A percentile compares a stretch with the other conserved stretches of the same genome.
Evolutionary conservation across 2,329 filamentous ascomycete species (phyloP).

Genomic region (Fusarium liriodendri): DNA sequence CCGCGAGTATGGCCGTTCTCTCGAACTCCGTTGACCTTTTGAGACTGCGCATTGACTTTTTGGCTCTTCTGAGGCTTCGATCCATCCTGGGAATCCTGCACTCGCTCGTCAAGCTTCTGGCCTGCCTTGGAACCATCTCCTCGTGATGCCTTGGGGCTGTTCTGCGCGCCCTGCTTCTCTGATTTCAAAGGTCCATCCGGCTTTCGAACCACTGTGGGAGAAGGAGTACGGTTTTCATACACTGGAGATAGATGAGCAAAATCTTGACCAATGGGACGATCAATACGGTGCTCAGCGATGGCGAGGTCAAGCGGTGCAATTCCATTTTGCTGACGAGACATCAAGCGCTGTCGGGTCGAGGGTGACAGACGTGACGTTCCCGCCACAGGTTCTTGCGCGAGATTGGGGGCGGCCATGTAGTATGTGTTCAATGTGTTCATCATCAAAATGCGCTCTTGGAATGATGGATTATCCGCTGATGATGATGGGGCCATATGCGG

Average conservation of each 20-base stretch:
- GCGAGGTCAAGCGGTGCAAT: slow-evolving; percentile 69
- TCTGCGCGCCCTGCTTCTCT: slow-evolving; percentile 39
- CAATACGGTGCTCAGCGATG: slow-evolving; percentile 56
- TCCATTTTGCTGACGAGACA: slow-evolving; percentile 59
- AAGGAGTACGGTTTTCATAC: slow-evolving; percentile 78
- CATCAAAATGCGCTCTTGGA: slow-evolving; percentile 55
- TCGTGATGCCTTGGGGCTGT: slow-evolving; percentile 30
- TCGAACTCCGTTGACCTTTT: slow-evolving; percentile 55
- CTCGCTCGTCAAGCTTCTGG: slow-evolving; percentile 41
- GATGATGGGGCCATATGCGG: slow-evolving; percentile 31
- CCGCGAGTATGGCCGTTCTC: slow-evolving; percentile 66
- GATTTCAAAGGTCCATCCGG: slow-evolving; percentile 54
- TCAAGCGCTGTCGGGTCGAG: slow-evolving; percentile 50
- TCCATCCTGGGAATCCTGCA: slow-evolving; percentile 42
- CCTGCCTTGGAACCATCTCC: slow-evolving; percentile 33
- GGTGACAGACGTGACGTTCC: slow-evolving; percentile 47
- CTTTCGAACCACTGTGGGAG: slow-evolving; percentile 70
- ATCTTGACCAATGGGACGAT: slow-evolving; percentile 51
- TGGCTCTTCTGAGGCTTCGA: slow-evolving; percentile 42
- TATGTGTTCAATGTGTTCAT: slow-evolving; percentile 53
- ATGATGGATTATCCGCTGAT: slow-evolving; percentile 52
- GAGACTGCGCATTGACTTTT: slow-evolving; percentile 41
- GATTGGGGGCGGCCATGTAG: slow-evolving; percentile 43
- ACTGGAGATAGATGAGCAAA: slow-evolving; percentile 75
- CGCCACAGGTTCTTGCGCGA: slow-evolving; percentile 48